Conservation (phyloP, 441 rosid species). For the Sinapis alba region DNA sequence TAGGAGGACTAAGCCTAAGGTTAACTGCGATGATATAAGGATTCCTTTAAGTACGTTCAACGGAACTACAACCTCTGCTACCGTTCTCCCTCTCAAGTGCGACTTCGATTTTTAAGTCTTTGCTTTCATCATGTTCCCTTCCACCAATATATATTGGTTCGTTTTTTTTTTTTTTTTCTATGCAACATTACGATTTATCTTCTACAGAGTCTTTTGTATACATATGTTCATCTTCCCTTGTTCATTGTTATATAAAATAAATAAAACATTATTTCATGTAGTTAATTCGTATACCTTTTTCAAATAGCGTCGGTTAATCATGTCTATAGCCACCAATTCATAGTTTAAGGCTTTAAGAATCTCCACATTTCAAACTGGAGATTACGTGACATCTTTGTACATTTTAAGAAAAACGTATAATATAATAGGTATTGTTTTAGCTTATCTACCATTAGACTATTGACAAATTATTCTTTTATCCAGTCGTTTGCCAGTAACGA, state of each 20-base stretch:
- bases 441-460: neutral
- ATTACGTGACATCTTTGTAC: neutral
- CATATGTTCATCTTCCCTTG: neutral
- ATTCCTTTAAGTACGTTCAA: slow-evolving; percentile 47
- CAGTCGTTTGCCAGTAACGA: neutral
- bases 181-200: neutral
- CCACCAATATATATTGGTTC: slow-evolving; percentile 14
- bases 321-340: neutral
- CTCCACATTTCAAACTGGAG: neutral
- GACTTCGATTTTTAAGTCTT: slow-evolving; percentile 48
- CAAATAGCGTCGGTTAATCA: neutral
- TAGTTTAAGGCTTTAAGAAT: neutral
- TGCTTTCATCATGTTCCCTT: slow-evolving; percentile 4
- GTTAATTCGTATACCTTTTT: neutral
- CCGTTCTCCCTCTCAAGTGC: slow-evolving; percentile 46
- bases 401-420: neutral
- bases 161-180: neutral
- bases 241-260: neutral
- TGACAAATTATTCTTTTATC: neutral
- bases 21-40: slow-evolving; percentile 63
- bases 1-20: slow-evolving; percentile 52
- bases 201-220: neutral
- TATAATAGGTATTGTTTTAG: neutral
- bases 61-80: slow-evolving; percentile 22
- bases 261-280: slow-evolving; percentile 24